Percentiles rank a stretch among this genome's conserved stretches.
phyloP scores from a whole-genome alignment of 371 early-diverging fungal species.

The Syncephalastrum monosporum region DNA sequence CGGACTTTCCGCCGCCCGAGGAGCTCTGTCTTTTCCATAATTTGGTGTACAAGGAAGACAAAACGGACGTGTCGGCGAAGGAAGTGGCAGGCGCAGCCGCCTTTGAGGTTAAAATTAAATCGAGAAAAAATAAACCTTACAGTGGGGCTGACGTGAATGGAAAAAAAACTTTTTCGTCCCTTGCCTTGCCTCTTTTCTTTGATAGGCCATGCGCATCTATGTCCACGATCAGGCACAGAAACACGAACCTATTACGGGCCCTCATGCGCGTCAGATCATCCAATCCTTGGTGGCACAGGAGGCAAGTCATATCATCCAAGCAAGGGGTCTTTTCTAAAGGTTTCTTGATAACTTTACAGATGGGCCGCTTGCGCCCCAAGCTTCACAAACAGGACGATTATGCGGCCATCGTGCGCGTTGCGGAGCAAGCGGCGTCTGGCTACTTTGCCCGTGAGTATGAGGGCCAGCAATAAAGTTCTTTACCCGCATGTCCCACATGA shows the following conservation, averaged over 20 bases:
- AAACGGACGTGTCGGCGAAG: constrained; percentile 24
- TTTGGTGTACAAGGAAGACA: constrained; percentile 30
- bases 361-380: constrained; percentile 2
- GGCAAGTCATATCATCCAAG: constrained; percentile 10
- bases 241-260: constrained; percentile 19
- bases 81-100: constrained; percentile 63
- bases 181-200: neutral
- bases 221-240: constrained; percentile 22
- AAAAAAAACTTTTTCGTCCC: neutral
- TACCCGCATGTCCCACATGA: no score
- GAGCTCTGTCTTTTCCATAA: constrained; percentile 43
- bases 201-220: constrained; percentile 37
- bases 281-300: constrained; percentile 20
- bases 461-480: constrained; percentile 1
- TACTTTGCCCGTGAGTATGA: constrained; percentile 30
- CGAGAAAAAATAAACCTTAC: no score
- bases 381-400: neutral
- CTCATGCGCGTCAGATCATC: constrained; percentile 28
- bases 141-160: no score
- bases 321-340: neutral
- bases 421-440: constrained; percentile 21
- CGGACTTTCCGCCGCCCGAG: constrained; percentile 38
- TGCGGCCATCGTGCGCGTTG: constrained; percentile 8
- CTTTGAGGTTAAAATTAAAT: constrained; percentile 38
- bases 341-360: constrained; percentile 3